Evolutionary conservation across 1,284 basidiomycete genomes (phyloP), one percentile per base, ranked within the genome.

Genomic region (Puccinia brachypodii): DNA sequence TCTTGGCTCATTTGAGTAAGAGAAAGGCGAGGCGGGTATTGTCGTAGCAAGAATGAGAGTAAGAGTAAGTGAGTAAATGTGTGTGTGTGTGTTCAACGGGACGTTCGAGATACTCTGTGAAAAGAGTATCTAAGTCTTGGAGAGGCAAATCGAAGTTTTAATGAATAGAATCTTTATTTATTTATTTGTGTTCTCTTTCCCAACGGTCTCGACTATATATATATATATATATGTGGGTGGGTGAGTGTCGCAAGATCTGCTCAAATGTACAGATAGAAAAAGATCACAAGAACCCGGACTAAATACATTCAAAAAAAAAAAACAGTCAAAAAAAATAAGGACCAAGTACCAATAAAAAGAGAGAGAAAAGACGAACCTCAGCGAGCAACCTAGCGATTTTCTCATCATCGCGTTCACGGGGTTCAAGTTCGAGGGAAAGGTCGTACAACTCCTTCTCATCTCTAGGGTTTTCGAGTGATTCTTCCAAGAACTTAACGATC

Each of bases 331-430:
- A 22, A 38, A 22, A 66, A 36, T 9, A 36, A 22, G 38, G 38
- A 38, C 4, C 7, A 66, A 22, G 8, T 31, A 25, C 3, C 47
- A 33, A 58, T 69, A n/a, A 64, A 64, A 44, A 33, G 25, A 56
- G 38, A 40, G 62, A 69, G 25, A 25, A n/a, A 19, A 40, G n/a
- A 71, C 77, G 22, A n/a, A 77, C 75, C 62, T 85, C 85, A 50
- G 77, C 80, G 2, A 85, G 69, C 0, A 85, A 82, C 0, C 85
- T 82, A 6, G 94, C 93, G 91, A 96, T 95, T 89, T 94, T 94
- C 88, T 95, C 93, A 84, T 95, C 94, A 85, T 97, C 95, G 76
- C 94, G 89, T 87, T 98, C 96, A 82, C 95, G 90, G 33, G 97
- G 96, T 87, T 99, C 96, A 31, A 94, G 88, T 85, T 91, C 90